Evolutionary conservation across 495 filamentous ascomycete genomes (phyloP).

Genomic region (Sporormia fimetaria): DNA sequence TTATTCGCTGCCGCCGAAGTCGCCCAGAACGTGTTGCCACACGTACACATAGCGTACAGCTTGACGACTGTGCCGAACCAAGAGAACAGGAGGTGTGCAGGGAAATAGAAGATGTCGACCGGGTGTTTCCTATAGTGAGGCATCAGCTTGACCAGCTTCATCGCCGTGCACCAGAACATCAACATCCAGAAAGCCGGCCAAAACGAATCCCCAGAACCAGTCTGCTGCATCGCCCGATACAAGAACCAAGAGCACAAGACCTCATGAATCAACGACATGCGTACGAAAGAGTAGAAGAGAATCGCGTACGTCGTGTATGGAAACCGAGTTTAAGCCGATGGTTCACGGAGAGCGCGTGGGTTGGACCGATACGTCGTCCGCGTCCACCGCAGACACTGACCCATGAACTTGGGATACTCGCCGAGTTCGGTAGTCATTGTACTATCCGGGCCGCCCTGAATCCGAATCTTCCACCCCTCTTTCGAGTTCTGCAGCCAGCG

Average conservation of each 20-base stretch:
- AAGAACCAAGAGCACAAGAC: not conserved
- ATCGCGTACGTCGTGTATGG: too few species aligned
- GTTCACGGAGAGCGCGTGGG: slow-evolving; percentile 64
- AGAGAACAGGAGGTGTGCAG: slow-evolving; percentile 64
- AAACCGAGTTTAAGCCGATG: too few species aligned
- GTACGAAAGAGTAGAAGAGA: slow-evolving; percentile 16
- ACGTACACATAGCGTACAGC: slow-evolving; percentile 57
- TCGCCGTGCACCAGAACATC: slow-evolving; percentile 52
- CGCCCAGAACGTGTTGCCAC: not conserved
- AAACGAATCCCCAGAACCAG: not conserved
- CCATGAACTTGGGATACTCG: slow-evolving; percentile 30
- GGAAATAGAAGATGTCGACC: slow-evolving; percentile 54
- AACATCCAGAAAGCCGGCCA: slow-evolving; percentile 40
- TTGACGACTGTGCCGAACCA: slow-evolving; percentile 71
- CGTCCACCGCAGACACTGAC: slow-evolving; percentile 63
- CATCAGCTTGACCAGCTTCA: slow-evolving; percentile 65
- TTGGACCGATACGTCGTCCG: slow-evolving; percentile 76
- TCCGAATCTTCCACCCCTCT: slow-evolving; percentile 63
- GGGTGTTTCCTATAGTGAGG: slow-evolving; percentile 64
- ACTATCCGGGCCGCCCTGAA: slow-evolving; percentile 63
- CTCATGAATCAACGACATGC: not conserved
- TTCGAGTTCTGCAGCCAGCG: slow-evolving; percentile 70
- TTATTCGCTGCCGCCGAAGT: slow-evolving; percentile 7
- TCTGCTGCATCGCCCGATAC: not conserved
- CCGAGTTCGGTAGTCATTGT: slow-evolving; percentile 63